Evolutionary conservation across 1,284 basidiomycete species (phyloP), one percentile per base, ranked within the genome.

Genomic region (Ganoderma resinaceum): DNA sequence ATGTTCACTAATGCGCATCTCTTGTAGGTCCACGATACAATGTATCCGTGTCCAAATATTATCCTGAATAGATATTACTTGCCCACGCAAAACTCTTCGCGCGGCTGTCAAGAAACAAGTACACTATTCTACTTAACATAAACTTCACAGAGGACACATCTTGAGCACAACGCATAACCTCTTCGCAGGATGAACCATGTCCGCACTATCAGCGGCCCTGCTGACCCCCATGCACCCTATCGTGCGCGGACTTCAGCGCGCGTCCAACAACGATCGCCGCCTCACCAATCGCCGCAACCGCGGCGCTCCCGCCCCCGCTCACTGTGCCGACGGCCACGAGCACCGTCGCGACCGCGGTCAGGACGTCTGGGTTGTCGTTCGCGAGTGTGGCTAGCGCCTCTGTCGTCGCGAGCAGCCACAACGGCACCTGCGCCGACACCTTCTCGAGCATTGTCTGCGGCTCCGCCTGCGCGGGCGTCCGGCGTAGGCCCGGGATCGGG

Each of bases 271-370:
- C 66, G 31, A 69, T 63, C 40, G 70, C 72, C 3, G 68, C 72
- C 66, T 73, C 72, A 31, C 69, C 70, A 23, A 71, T 66, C 16
- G 70, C 70, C 4, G 69, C 69, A 23, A 73, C 65, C 0, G 72
- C 69, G 5, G 72, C 66, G 57, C 60, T 65, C 29, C 69, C 72
- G 3, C 72, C 72, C 0, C 88, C 76, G 0, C 91, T 91, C 38
- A 93, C 82, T 49, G 88, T 87, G 31, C 91, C 91, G 29, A 89
- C 88, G 0, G 90, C 91, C 74, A 92, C 89, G 63, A 93, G 85
- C 62, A 92, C 86, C 6, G 91, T 91, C 68, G 89, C 89, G 62
- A 92, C 77, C 37, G 90, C 85, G 66, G 85, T 87, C 87, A 92
- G 90, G 31, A 86, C 84, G 73, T 87, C 88, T 2, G 91, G 90